Conservation (phyloP, 805 yeast species). For the Pichia membranifaciens region DNA sequence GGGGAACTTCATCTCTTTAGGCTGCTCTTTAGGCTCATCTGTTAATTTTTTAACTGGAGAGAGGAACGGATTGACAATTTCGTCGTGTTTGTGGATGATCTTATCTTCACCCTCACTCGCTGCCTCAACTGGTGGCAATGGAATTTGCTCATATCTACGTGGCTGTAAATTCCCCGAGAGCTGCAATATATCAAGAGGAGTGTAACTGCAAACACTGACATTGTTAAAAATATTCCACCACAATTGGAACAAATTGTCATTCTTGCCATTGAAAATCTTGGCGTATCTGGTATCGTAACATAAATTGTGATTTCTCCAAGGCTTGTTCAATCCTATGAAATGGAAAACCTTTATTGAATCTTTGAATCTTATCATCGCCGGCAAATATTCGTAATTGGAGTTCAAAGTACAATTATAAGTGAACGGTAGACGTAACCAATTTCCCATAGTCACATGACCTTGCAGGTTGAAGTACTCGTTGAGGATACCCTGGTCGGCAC, state of each 20-base stretch:
- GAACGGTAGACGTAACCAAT: constrained; percentile 75
- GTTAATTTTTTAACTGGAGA: constrained; percentile 2
- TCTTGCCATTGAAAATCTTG: constrained; percentile 16
- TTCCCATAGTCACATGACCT: constrained; percentile 18
- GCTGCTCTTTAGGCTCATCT: background rate
- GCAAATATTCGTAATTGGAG: constrained; percentile 32
- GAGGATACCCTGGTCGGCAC: constrained; percentile 88
- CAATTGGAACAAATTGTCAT: constrained; percentile 19
- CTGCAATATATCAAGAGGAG: constrained; percentile 18
- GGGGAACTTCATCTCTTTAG: constrained; percentile 16
- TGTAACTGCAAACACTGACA: constrained; percentile 13
- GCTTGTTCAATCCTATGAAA: constrained; percentile 61
- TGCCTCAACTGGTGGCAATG: too few relatives aligned
- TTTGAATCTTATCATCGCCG: constrained; percentile 27
- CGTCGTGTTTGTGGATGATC: too few relatives aligned
- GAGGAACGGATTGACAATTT: constrained; percentile 7
- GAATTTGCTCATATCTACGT: too few relatives aligned
- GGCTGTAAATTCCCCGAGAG: constrained; percentile 20
- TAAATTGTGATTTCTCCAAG: constrained; percentile 22
- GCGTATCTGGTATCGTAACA: constrained; percentile 10
- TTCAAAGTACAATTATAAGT: constrained; percentile 70
- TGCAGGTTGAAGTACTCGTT: constrained; percentile 58
- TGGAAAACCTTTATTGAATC: constrained; percentile 49
- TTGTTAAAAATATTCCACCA: constrained; percentile 30
- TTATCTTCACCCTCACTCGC: too few relatives aligned